Evolutionary conservation across 768 basidiomycete species (phyloP), one percentile per base, ranked within the genome.

Genomic region (Heimioporus sp.): DNA sequence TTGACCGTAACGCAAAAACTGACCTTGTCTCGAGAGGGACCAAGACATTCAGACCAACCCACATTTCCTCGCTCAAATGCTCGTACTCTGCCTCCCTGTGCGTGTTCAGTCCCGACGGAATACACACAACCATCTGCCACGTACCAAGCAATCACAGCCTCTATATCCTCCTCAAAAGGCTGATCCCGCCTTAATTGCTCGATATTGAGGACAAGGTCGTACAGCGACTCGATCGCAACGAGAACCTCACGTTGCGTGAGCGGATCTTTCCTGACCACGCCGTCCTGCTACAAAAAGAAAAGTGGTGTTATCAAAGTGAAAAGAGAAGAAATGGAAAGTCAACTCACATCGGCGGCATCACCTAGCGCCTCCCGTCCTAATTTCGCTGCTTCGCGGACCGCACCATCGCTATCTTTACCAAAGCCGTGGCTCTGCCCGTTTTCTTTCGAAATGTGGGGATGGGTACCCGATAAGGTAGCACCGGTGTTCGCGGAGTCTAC

Each of bases 21-120:
- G 55, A 92, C 94, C 93, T 94, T n/a, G 90, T 88, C 65, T 94
- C 94, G 16, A 98, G 80, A 37, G 93, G 92, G 5, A 90, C 85
- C 76, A 90, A 86, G n/a, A 98, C 90, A 59, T 85, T 78, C 24
- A 96, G 68, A 31, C 81, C 82, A 51, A 82, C 77, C 91, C 93
- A 99, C 46, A 98, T 76, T 53, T 80, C 72, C 51, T 88, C 83
- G 4, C 88, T 79, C 31, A 85, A 69, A 4, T 69, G 68, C 10
- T 80, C 76, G 54, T 85, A 83, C 50, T 80, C 80, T 30, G 49
- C 61, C 64, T 84, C 69, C 86, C 87, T 90, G 48, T 35, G n/a
- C 42, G 41, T 45, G 24, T 51, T 55, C 38, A 54, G 19, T 51
- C 8, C 12, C 32, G 49, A 49, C 30, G 13, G 48, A n/a, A 19